phyloP scores from a whole-genome alignment of 1,139 yeast species.

The Kluyveromyces marxianus region DNA sequence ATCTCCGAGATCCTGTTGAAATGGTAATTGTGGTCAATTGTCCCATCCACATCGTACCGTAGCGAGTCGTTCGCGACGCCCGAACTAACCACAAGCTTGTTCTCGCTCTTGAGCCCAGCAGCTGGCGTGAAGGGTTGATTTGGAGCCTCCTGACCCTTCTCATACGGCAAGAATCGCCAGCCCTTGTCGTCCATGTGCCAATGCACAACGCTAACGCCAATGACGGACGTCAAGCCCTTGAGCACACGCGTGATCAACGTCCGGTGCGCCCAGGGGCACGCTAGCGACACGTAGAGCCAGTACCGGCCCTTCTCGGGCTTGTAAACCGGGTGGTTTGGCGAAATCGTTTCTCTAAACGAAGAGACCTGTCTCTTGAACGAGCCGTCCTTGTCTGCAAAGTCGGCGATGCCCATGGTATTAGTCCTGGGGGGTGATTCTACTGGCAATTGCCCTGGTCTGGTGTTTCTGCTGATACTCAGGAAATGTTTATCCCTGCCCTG shows the following conservation, averaged over 20 bases:
- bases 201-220: slow-evolving; percentile 72
- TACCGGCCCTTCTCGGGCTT: slow-evolving; percentile 73
- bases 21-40: slow-evolving; percentile 62
- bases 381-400: slow-evolving; percentile 17
- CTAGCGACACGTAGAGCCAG: slow-evolving; percentile 78
- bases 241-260: slow-evolving; percentile 67
- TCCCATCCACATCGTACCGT: slow-evolving; percentile 29
- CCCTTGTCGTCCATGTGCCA: slow-evolving; percentile 83
- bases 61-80: slow-evolving; percentile 17
- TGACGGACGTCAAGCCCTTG: slow-evolving; percentile 59
- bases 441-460: no score
- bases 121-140: slow-evolving; percentile 13
- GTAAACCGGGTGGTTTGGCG: slow-evolving; percentile 47
- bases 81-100: slow-evolving; percentile 12
- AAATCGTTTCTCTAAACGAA: slow-evolving; percentile 53
- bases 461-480: no score
- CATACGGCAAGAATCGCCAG: slow-evolving; percentile 66
- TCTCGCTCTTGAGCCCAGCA: slow-evolving; percentile 20
- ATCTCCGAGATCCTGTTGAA: slow-evolving; percentile 56
- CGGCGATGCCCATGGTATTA: no score
- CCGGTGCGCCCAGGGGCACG: slow-evolving; percentile 96
- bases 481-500: no score
- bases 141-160: slow-evolving; percentile 8
- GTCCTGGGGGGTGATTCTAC: no score
- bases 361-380: slow-evolving; percentile 30